Percentiles rank a stretch among this genome's conserved stretches.
phyloP scores from a whole-genome alignment of 345 rosid genomes.

The Ricinus communis region DNA sequence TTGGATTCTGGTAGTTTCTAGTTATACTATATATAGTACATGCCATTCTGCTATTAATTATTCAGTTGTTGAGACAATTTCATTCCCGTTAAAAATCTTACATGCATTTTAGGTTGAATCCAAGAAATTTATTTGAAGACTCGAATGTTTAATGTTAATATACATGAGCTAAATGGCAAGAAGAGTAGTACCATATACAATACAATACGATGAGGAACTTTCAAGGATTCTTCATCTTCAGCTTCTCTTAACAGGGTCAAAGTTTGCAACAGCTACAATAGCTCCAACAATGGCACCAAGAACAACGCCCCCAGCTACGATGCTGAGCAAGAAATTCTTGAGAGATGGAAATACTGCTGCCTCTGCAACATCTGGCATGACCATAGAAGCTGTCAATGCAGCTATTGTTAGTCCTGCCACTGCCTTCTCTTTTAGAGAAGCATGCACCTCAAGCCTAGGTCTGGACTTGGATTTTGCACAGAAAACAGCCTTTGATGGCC shows the following conservation, averaged over 20 bases:
- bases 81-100: no score
- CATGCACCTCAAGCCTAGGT: constrained; percentile 7
- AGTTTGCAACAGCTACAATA: constrained; percentile 40
- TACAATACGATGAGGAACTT: background rate
- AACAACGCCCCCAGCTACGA: constrained; percentile 43
- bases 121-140: background rate
- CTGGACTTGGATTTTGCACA: background rate
- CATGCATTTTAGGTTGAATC: no score
- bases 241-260: constrained; percentile 44
- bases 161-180: background rate
- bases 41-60: no score
- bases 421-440: constrained; percentile 24
- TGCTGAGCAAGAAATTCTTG: constrained; percentile 49
- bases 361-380: constrained; percentile 25
- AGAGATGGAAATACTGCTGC: constrained; percentile 42
- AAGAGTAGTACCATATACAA: background rate
- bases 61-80: no score
- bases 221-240: constrained; percentile 6
- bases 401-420: constrained; percentile 24
- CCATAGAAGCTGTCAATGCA: constrained; percentile 27
- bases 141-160: background rate
- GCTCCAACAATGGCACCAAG: constrained; percentile 34
- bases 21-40: no score
- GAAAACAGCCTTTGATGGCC: constrained; percentile 8
- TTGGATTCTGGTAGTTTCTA: no score